phyloP scores from a whole-genome alignment of 2,329 filamentous ascomycete species.

The Macrophomina tecta region DNA sequence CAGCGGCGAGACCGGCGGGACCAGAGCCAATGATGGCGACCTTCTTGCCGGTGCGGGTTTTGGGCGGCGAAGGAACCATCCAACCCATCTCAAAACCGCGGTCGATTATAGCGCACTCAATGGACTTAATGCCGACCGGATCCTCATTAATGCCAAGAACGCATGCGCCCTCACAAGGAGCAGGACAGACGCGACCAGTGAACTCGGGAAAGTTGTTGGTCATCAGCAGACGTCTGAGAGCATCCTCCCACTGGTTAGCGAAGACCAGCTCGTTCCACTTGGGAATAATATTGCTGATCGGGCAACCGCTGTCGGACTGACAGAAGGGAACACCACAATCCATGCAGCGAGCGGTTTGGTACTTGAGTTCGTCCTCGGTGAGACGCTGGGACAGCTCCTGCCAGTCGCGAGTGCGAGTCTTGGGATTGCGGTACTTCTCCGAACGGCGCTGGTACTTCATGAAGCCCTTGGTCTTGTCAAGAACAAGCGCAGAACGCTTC shows the following conservation, averaged over 20 bases:
- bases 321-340: conserved; percentile 99
- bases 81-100: conserved; percentile 97
- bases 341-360: conserved; percentile 96
- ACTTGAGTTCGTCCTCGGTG: conserved; percentile 94
- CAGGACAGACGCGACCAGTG: conserved; percentile 94
- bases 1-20: conserved; percentile 85
- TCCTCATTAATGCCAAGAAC: conserved; percentile 97
- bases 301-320: conserved; percentile 93
- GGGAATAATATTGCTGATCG: conserved; percentile 96
- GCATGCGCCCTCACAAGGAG: conserved; percentile 94
- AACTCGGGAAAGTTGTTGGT: conserved; percentile 99
- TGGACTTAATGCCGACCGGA: conserved; percentile 96
- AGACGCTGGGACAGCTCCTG: conserved; percentile 86
- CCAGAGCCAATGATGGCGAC: conserved; percentile 91
- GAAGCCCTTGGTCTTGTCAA: conserved; percentile 98
- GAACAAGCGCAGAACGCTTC: conserved; percentile 83
- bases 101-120: conserved; percentile 97
- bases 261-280: conserved; percentile 91
- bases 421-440: conserved; percentile 88
- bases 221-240: conserved; percentile 88
- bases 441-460: conserved; percentile 94
- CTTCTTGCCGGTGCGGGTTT: conserved; percentile 83
- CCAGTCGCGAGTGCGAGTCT: conserved; percentile 90
- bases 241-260: conserved; percentile 87
- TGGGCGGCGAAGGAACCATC: conserved; percentile 85